Percentiles rank a stretch among this genome's conserved stretches.
Evolutionary conservation across 345 rosid species (phyloP).

Genomic region (Brassica cretica): DNA sequence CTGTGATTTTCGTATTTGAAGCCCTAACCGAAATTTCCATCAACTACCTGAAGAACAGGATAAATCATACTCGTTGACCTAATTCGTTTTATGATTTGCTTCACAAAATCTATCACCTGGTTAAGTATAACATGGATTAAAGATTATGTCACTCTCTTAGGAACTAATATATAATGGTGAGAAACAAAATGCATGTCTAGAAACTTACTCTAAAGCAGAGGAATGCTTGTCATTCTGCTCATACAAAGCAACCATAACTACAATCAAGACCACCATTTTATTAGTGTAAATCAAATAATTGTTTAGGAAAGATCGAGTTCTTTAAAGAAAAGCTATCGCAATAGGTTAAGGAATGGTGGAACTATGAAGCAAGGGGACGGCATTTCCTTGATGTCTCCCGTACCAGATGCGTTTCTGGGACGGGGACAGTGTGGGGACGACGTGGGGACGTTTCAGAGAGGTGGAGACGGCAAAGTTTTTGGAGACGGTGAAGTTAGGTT

Average conservation of each 20-base stretch:
- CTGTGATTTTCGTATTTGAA: neutral
- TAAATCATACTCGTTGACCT: neutral
- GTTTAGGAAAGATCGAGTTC: neutral
- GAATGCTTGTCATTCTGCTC: slow-evolving; percentile 65
- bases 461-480: too few species aligned
- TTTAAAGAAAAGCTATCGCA: neutral
- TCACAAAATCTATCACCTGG: neutral
- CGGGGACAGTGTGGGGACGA: too few species aligned
- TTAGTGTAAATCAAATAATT: neutral
- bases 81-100: neutral
- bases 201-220: slow-evolving; percentile 86
- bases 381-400: too few species aligned
- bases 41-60: neutral
- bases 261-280: slow-evolving; percentile 5
- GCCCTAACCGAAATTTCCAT: neutral
- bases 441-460: too few species aligned
- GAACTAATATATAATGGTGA: neutral
- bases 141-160: neutral
- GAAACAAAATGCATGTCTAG: neutral
- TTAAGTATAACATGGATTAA: neutral
- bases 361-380: too few species aligned
- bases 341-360: neutral
- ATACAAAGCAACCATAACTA: slow-evolving; percentile 54
- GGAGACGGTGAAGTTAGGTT: too few species aligned
- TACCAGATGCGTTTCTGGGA: too few species aligned